These are phyloP conservation scores for Cutaneotrichosporon mucoides DNA, from an alignment of 1,284 basidiomycete genomes.

Conservation along the genomic window DNA sequence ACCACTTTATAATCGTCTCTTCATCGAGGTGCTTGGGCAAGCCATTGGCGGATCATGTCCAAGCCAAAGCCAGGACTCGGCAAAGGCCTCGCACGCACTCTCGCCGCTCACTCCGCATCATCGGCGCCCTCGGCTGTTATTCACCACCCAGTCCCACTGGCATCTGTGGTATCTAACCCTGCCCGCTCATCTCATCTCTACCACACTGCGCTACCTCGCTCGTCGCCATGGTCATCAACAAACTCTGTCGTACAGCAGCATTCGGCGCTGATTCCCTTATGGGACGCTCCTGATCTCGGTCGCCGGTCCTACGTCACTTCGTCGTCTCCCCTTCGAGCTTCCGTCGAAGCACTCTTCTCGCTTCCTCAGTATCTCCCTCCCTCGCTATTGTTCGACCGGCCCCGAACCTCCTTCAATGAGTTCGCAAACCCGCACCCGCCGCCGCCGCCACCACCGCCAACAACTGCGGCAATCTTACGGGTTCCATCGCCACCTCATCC, in stretches of 20 bases:
- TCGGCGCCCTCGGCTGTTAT: constrained; percentile 10
- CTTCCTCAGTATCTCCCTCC: constrained; percentile 8
- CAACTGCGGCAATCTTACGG: constrained; percentile 11
- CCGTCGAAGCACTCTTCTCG: constrained; percentile 7
- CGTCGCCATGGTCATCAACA: constrained; percentile 1
- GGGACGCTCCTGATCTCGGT: constrained; percentile 14
- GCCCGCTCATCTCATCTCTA: not conserved
- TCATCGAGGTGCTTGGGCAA: not conserved
- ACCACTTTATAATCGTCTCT: too few species aligned
- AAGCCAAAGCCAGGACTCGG: constrained; percentile 40
- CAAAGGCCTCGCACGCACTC: constrained; percentile 35
- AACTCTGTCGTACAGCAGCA: not conserved
- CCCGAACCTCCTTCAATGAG: constrained; percentile 7
- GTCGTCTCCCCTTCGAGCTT: constrained; percentile 6
- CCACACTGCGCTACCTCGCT: not conserved
- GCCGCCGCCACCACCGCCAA: constrained; percentile 22
- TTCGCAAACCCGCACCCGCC: not conserved
- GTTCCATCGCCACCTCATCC: constrained; percentile 19
- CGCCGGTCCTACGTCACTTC: constrained; percentile 12
- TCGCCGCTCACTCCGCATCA: constrained; percentile 17
- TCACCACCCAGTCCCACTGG: constrained; percentile 14
- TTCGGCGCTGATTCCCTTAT: constrained; percentile 11
- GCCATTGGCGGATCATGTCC: constrained; percentile 23
- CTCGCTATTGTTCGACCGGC: constrained; percentile 13
- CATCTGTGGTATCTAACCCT: constrained; percentile 3